Percentiles rank a stretch among this genome's conserved stretches.
These are phyloP conservation scores for Claviceps pazoutovae DNA, from an alignment of 2,329 filamentous ascomycete genomes.

Conservation along the genomic window DNA sequence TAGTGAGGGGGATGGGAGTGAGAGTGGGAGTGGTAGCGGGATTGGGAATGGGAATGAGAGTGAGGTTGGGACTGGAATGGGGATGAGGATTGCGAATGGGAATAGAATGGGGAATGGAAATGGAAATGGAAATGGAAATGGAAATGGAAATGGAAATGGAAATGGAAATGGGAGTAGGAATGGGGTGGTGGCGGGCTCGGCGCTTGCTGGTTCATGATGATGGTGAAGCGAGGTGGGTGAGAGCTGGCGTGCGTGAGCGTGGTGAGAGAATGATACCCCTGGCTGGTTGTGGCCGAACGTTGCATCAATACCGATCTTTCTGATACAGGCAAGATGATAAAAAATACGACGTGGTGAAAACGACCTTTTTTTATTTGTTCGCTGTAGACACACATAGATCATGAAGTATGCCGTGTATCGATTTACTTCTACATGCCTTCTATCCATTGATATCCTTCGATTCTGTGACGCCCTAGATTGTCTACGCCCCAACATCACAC, in stretches of 20 bases:
- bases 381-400: too few relatives aligned
- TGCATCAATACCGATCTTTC: background rate
- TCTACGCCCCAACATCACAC: background rate
- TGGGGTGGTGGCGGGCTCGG: background rate
- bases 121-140: too few relatives aligned
- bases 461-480: background rate
- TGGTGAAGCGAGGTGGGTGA: background rate
- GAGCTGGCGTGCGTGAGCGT: background rate
- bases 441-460: slow-evolving; percentile 1
- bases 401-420: background rate
- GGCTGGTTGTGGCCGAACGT: background rate
- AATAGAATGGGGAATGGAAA: too few relatives aligned
- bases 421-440: slow-evolving; percentile 1
- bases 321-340: background rate
- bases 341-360: background rate
- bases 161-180: slow-evolving; percentile 1
- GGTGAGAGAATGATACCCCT: background rate
- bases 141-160: background rate
- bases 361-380: background rate
- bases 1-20: too few relatives aligned
- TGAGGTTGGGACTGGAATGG: background rate
- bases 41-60: slow-evolving; percentile 1
- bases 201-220: background rate
- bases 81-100: background rate
- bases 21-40: background rate